Base-by-base conservation (phyloP, 2,329 filamentous ascomycete genomes). In the Exophiala spinifera region DNA sequence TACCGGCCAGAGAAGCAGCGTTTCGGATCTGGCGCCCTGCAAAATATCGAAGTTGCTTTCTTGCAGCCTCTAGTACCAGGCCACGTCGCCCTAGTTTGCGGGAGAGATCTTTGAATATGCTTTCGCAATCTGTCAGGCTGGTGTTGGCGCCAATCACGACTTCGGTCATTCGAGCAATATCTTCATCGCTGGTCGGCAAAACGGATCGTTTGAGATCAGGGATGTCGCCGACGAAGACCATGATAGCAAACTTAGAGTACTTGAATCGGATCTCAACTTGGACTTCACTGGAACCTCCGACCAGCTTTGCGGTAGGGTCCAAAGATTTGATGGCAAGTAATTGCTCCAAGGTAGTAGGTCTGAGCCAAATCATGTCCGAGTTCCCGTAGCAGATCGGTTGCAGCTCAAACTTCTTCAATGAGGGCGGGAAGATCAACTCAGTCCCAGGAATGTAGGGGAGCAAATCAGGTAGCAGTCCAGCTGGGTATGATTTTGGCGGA, bases 261-360 rank as follows among this genome's bases (percentile, higher is more conserved):
- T 97, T 97, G 81, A 99, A 97, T 72, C 96, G 96, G 74, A 95
- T 88, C 73, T 99, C 94, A 57, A 99, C 97, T 72, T 97, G 94
- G 0, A 92, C 97, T 71, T 99, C 94, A 2, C 91, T 95, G 69
- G 91, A 96, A 57, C 94, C 94, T 46, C 91, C 92, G 57, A 99
- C 95, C 57, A 99, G 84, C 71, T 97, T 99, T 3, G 92, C 90
- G 21, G 86, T 84, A 0, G 92, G 92, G 62, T 90, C 86, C 0
- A 82, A 84, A 64, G 79, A 85, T 76, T 97, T 97, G 73, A 99
- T 96, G 67, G 96, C 87, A n/a, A 97, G 79, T 14, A 99, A 77
- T 67, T 99, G 91, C 36, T 89, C 79, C 13, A 97, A 69, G 0
- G 89, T 96, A 28, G 90, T 87, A 0, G 94, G 94, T n/a, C 94